phyloP scores from a whole-genome alignment of 2,329 filamentous ascomycete species.

The Lecanicillium sp. region DNA sequence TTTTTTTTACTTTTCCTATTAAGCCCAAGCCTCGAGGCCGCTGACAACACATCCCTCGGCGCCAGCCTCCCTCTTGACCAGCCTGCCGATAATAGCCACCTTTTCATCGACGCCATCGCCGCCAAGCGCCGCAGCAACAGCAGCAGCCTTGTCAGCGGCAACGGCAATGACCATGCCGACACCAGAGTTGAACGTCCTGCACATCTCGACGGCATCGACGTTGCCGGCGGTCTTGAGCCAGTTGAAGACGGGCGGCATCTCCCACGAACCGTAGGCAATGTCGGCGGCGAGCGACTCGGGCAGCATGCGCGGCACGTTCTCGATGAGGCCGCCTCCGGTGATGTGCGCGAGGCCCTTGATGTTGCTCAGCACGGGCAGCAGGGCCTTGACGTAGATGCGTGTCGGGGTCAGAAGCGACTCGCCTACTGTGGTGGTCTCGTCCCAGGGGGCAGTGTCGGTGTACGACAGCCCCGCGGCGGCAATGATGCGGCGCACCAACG shows the following conservation, averaged over 20 bases:
- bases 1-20: too few relatives aligned
- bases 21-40: conserved; percentile 24
- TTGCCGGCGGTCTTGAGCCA: conserved; percentile 76
- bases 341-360: conserved; percentile 96
- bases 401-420: conserved; percentile 80
- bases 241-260: conserved; percentile 68
- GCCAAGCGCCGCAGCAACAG: conserved; percentile 53
- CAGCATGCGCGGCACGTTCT: conserved; percentile 94
- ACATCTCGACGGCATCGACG: conserved; percentile 73
- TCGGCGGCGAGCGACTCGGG: conserved; percentile 70
- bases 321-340: conserved; percentile 84
- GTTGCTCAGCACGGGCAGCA: conserved; percentile 60
- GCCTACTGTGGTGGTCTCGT: conserved; percentile 55
- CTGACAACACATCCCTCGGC: conserved; percentile 25
- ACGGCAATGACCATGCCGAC: conserved; percentile 92
- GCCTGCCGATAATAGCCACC: conserved; percentile 66
- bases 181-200: conserved; percentile 88
- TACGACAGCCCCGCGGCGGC: conserved; percentile 65
- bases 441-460: conserved; percentile 70
- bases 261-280: conserved; percentile 71
- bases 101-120: conserved; percentile 56
- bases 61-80: conserved; percentile 49
- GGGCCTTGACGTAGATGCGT: conserved; percentile 81
- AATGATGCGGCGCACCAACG: conserved; percentile 86
- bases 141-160: conserved; percentile 51